Conservation (phyloP, 1,284 basidiomycete species). For the Mycosarcoma mackinlayi region DNA sequence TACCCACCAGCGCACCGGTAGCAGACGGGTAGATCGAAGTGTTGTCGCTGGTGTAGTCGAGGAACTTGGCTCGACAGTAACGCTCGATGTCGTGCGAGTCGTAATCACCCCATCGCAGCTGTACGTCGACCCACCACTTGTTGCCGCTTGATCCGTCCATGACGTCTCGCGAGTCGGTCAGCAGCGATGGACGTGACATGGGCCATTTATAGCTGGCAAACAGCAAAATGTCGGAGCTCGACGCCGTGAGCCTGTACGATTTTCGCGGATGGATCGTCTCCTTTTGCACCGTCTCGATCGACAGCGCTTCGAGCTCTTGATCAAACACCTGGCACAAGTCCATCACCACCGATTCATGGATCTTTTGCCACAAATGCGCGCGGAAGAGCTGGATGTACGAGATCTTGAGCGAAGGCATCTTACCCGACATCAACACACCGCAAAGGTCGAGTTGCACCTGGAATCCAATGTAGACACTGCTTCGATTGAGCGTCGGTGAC, state of each 20-base stretch:
- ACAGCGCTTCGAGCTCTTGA: conserved; percentile 96
- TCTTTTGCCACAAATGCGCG: conserved; percentile 96
- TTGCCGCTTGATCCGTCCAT: conserved; percentile 96
- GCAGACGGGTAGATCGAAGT: conserved; percentile 99
- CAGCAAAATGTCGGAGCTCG: conserved; percentile 89
- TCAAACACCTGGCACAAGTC: conserved; percentile 96
- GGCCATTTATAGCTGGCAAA: conserved; percentile 95
- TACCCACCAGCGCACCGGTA: conserved; percentile 97
- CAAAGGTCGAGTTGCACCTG: conserved; percentile 98
- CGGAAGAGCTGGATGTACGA: conserved; percentile 99
- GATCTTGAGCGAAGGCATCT: conserved; percentile 82
- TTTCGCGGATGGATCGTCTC: conserved; percentile 98
- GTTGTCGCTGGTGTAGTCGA: conserved; percentile 80
- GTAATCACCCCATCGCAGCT: conserved; percentile 98
- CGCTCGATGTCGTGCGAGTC: conserved; percentile 83
- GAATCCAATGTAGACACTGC: conserved; percentile 99
- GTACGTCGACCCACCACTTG: conserved; percentile 98
- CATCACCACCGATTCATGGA: conserved; percentile 86
- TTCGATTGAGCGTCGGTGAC: conserved; percentile 94
- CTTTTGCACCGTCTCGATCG: conserved; percentile 99
- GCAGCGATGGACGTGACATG: conserved; percentile 92
- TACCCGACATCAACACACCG: conserved; percentile 87
- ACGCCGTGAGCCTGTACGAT: conserved; percentile 99
- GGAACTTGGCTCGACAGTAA: conserved; percentile 96
- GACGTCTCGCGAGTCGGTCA: conserved; percentile 95